A percentile compares a stretch with the other conserved stretches of the same genome.
Evolutionary conservation across 2,329 filamentous ascomycete species (phyloP).

Genomic region (Cytospora mali): DNA sequence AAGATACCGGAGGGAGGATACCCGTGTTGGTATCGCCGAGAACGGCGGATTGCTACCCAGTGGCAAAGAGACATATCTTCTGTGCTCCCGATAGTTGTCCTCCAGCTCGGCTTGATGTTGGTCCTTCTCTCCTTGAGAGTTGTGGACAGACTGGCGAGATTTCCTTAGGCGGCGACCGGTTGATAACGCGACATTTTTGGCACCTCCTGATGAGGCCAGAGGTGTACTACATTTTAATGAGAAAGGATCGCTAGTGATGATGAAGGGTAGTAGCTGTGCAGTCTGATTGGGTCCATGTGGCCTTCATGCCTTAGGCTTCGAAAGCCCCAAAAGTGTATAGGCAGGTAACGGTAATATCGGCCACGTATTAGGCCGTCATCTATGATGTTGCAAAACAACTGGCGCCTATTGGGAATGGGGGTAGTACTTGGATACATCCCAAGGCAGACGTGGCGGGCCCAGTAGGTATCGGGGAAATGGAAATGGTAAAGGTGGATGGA

Average conservation of each 20-base stretch:
- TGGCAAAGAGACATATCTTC: constrained; percentile 24
- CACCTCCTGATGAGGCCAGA: constrained; percentile 7
- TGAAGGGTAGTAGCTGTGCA: not conserved
- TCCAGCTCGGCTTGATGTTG: not conserved
- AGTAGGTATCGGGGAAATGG: no score
- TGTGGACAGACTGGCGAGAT: not conserved
- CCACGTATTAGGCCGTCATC: not conserved
- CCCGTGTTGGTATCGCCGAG: constrained; percentile 5
- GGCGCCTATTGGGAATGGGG: not conserved
- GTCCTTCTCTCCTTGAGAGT: constrained; percentile 12
- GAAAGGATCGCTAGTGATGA: constrained; percentile 21
- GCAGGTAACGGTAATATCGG: not conserved
- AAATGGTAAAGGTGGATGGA: not conserved
- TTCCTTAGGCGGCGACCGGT: constrained; percentile 23
- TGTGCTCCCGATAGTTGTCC: not conserved
- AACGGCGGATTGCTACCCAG: constrained; percentile 27
- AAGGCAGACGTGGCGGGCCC: not conserved
- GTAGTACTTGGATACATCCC: not conserved
- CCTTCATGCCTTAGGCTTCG: not conserved
- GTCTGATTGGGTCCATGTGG: not conserved
- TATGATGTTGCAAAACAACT: not conserved
- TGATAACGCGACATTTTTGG: constrained; percentile 9
- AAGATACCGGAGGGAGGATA: constrained; percentile 23
- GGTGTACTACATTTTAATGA: constrained; percentile 27
- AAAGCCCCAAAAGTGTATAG: not conserved